Evolutionary conservation across 495 filamentous ascomycete species (phyloP).

Genomic region (Daldinia bambusicola): DNA sequence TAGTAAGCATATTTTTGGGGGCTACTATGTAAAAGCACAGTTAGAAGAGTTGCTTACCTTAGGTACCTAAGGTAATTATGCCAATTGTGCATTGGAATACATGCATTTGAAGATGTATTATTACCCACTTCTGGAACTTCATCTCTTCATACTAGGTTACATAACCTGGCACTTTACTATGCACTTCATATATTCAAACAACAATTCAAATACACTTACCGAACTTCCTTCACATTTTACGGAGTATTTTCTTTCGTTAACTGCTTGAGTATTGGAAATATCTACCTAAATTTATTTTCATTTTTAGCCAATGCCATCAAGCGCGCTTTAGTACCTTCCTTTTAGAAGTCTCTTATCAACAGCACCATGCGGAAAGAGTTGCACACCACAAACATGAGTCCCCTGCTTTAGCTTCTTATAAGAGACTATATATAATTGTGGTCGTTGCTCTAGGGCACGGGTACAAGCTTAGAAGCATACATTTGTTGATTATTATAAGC

Average conservation of each 20-base stretch:
- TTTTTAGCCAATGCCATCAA: too few species aligned
- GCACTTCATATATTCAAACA: not conserved
- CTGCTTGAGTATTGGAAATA: too few species aligned
- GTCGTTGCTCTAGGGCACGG: conserved; percentile 19
- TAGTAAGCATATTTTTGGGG: conserved; percentile 38
- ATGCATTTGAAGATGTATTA: not conserved
- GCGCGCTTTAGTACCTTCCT: too few species aligned
- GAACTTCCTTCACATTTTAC: not conserved
- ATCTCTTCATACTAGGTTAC: not conserved
- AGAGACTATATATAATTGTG: conserved; percentile 16
- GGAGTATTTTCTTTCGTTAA: too few species aligned
- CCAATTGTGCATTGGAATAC: too few species aligned
- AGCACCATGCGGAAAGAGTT: conserved; percentile 25
- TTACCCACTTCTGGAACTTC: not conserved
- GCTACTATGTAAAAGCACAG: conserved; percentile 36
- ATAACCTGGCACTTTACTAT: not conserved
- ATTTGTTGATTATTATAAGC: conserved; percentile 13
- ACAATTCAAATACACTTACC: not conserved
- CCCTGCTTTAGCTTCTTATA: conserved; percentile 25
- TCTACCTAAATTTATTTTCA: too few species aligned
- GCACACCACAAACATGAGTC: conserved; percentile 18
- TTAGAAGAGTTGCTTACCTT: not conserved
- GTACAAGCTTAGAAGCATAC: conserved; percentile 24
- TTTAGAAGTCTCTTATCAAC: conserved; percentile 19
- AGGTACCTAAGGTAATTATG: too few species aligned